Percentiles rank a stretch among this genome's conserved stretches.
Conservation (phyloP, 345 rosid species). For the Brassica juncea region DNA sequence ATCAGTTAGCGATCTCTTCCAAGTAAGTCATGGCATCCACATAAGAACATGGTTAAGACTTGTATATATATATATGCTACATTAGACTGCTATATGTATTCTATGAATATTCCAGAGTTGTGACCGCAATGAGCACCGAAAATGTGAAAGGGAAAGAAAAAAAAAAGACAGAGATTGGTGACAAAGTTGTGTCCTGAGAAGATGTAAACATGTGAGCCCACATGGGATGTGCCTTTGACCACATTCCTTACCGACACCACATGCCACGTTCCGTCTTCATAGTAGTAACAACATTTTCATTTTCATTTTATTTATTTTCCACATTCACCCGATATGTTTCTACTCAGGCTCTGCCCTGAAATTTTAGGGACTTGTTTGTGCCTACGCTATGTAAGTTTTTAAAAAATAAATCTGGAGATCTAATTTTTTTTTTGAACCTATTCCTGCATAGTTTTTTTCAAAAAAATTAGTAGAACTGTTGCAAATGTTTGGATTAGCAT, state of each 20-base stretch:
- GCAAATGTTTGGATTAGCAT: too few species aligned
- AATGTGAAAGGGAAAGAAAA: constrained; percentile 10
- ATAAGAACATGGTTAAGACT: constrained; percentile 12
- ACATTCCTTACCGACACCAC: constrained; percentile 41
- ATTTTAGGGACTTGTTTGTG: too few species aligned
- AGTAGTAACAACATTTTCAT: neutral
- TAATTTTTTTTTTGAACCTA: too few species aligned
- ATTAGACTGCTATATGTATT: neutral
- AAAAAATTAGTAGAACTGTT: too few species aligned
- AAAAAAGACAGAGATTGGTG: constrained; percentile 1
- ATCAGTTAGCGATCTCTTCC: neutral
- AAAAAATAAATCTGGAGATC: too few species aligned
- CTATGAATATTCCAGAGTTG: neutral
- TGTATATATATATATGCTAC: neutral
- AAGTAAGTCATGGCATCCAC: neutral
- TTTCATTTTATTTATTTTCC: neutral
- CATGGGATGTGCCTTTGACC: constrained; percentile 44
- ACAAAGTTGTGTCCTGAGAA: constrained; percentile 28
- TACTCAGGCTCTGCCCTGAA: neutral
- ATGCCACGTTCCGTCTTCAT: constrained; percentile 40
- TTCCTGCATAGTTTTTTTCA: too few species aligned
- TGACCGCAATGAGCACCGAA: constrained; percentile 29
- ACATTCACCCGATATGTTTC: neutral
- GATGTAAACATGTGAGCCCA: constrained; percentile 44
- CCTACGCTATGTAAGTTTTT: too few species aligned